Evolutionary conservation across 495 filamentous ascomycete species (phyloP).

Genomic region (Hypoxylon intermedium): DNA sequence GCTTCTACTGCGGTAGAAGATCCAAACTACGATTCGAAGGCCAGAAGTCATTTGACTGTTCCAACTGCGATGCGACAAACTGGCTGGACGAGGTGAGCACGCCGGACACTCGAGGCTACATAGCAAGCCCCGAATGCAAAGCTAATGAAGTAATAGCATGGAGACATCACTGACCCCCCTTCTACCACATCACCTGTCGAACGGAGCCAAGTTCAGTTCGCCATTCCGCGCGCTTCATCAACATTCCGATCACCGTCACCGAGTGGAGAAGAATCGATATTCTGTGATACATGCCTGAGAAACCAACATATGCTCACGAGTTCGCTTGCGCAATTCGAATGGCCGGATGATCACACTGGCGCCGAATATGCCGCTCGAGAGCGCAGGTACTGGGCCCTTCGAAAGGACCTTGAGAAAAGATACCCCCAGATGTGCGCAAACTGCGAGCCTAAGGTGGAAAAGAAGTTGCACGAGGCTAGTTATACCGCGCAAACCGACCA

Average conservation of each 20-base stretch:
- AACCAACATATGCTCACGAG: constrained; percentile 80
- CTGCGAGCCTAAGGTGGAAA: constrained; percentile 71
- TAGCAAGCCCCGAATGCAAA: not conserved
- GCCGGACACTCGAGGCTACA: not conserved
- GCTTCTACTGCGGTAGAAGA: constrained; percentile 78
- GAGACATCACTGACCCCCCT: constrained; percentile 88
- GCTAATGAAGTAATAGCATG: constrained; percentile 61
- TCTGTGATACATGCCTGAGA: constrained; percentile 78
- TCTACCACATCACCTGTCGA: constrained; percentile 51
- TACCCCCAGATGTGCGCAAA: constrained; percentile 85
- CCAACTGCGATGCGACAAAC: constrained; percentile 80
- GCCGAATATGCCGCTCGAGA: constrained; percentile 61
- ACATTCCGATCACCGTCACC: constrained; percentile 39
- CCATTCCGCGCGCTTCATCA: constrained; percentile 45
- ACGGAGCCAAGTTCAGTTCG: constrained; percentile 46
- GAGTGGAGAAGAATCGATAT: constrained; percentile 55
- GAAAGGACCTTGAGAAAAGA: constrained; percentile 68
- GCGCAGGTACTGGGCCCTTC: constrained; percentile 65
- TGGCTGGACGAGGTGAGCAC: constrained; percentile 71
- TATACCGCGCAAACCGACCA: constrained; percentile 84
- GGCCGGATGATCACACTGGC: constrained; percentile 71
- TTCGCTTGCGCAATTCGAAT: constrained; percentile 70
- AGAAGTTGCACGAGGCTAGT: constrained; percentile 68
- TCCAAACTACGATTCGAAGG: constrained; percentile 62
- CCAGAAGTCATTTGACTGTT: constrained; percentile 68